Evolutionary conservation across 2,329 filamentous ascomycete genomes (phyloP), one percentile per base, ranked within the genome.

Genomic region (Colletotrichum spaethianum): DNA sequence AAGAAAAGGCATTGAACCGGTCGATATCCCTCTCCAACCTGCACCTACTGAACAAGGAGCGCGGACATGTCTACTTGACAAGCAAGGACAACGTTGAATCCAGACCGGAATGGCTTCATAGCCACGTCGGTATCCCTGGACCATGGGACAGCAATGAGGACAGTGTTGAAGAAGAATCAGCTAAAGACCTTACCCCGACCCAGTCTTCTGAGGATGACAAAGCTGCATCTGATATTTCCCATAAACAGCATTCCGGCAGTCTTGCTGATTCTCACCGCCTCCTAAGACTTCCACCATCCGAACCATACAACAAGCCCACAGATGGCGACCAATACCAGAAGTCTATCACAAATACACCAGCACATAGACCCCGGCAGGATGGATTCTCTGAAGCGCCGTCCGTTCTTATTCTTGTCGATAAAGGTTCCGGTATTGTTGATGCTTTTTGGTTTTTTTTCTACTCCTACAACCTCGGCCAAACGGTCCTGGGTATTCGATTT

Each of bases 71-170:
- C 3, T 96, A 93, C 77, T 86, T 98, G 57, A 93, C 93, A 73
- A 98, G 95, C 82, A 88, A 94, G 66, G 95, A 97, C 78, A 92
- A 98, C 78, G 94, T 97, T 18, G 94, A 98, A 82, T 88, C 90
- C 61, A 90, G 93, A 16, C 96, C 96, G 1, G 86, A 88, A 6
- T 98, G 96, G 96, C 87, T 98, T 33, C 90, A 93, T 74, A 94
- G 93, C 69, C 88, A 90, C 75, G 87, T 87, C 73, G 97, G 95
- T 75, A 92, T 93, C 23, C 95, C 95, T 0, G 82, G 83, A n/a
- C 82, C 85, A 11, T 90, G 86, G 74, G 76, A 78, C 31, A 81
- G 82, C 12, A 78, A 81, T 31, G 81, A 80, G 36, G 85, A 83
- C 23, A 80, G 82, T n/a, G 76, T 78, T 3, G 76, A 78, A 33